Base-by-base conservation (phyloP, 1,139 yeast species). In the Blastobotrys petasosporus region DNA sequence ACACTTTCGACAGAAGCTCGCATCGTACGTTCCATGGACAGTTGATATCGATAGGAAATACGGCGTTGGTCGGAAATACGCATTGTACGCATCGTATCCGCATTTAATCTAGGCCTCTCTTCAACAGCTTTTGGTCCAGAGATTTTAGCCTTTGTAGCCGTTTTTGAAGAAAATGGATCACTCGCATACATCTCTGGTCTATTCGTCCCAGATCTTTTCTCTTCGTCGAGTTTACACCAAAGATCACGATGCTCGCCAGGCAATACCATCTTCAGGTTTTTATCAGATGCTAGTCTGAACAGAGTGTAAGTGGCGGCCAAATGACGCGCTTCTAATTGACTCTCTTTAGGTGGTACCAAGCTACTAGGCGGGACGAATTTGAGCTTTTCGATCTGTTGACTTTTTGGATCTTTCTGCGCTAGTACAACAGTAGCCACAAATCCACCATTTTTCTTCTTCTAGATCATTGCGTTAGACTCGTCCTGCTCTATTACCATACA, bases 311-410 rank as follows among this genome's bases (percentile, higher is more conserved):
- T 90, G 0, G 98, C 97, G 1, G 90, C 87, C 60, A 76, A 76
- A 62, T 90, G 95, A 43, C 97, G 74, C 2, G 97, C 97, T 57
- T 90, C 97, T 36, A 87, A 71, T 7, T 94, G 76, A 0, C 97
- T 86, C 44, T 77, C 82, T 57, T 83, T 85, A 0, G 87, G 81
- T n/a, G 67, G 63, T 15, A 80, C 72, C 7, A 72, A 52, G 17
- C 70, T 70, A 3, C 61, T 46, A 1, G 86, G 85, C 4, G 94
- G 92, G 30, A 71, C 68, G 71, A 83, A 76, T 46, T 73, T 70
- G 2, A 87, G 73, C 8, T 68, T 66, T 32, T 90, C 76, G 10
- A 73, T 56, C 54, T 84, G 88, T 40, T 78, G 78, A 0, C 95
- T 81, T 59, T 86, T 87, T 0, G 95, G 95, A 55, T 90, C 85